These are phyloP conservation scores for Mycocalia duriaeana DNA, from an alignment of 1,284 basidiomycete genomes.

Conservation along the genomic window DNA sequence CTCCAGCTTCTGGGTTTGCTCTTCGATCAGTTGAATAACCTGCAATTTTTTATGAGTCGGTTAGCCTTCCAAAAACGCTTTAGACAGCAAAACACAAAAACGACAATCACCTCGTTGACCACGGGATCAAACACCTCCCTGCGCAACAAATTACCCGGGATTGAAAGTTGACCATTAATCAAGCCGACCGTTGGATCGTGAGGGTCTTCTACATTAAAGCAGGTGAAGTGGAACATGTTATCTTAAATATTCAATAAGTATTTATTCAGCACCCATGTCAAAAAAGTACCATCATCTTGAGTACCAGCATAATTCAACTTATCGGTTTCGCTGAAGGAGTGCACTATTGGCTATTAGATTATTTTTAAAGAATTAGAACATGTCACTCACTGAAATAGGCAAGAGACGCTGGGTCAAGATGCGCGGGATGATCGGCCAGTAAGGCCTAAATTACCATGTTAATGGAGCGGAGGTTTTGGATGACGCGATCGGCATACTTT, in stretches of 20 bases:
- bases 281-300: constrained; percentile 60
- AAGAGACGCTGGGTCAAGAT: constrained; percentile 71
- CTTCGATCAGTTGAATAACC: constrained; percentile 73
- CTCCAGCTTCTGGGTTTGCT: constrained; percentile 59
- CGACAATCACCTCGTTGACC: constrained; percentile 56
- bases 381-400: constrained; percentile 63
- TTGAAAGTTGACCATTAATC: constrained; percentile 73
- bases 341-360: too few relatives aligned
- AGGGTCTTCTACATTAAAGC: constrained; percentile 74
- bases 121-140: constrained; percentile 79
- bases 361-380: too few relatives aligned
- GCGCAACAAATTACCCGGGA: constrained; percentile 71
- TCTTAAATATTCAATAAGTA: constrained; percentile 34
- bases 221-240: constrained; percentile 78
- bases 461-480: constrained; percentile 4
- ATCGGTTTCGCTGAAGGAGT: constrained; percentile 81
- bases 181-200: constrained; percentile 71
- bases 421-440: constrained; percentile 70
- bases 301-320: constrained; percentile 70
- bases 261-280: constrained; percentile 1
- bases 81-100: constrained; percentile 6
- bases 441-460: constrained; percentile 27
- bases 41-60: constrained; percentile 21
- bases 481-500: too few relatives aligned
- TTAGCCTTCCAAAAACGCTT: constrained; percentile 2